Conservation (phyloP, 129 eudicot species). For the Ambrosia trifida region DNA sequence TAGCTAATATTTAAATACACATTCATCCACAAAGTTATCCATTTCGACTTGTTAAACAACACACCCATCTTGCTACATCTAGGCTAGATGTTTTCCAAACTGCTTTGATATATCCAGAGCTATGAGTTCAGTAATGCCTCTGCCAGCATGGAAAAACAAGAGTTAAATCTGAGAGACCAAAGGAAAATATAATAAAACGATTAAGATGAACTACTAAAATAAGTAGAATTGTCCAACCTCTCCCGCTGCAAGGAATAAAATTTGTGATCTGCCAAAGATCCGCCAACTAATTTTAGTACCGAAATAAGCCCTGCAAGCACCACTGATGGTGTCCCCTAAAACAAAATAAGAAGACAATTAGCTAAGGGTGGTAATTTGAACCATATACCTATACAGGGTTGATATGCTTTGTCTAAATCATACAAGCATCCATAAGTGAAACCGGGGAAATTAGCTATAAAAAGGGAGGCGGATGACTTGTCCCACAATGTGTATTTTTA, state of each 20-base stretch:
- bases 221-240: conserved; percentile 51
- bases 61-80: not conserved
- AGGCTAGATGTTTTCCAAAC: conserved; percentile 40
- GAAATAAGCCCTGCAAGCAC: conserved; percentile 94
- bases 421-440: not conserved
- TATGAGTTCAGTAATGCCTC: conserved; percentile 98
- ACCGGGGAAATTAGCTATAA: not conserved
- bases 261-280: conserved; percentile 73
- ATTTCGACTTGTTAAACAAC: not conserved
- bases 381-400: not conserved
- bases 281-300: conserved; percentile 77
- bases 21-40: not conserved
- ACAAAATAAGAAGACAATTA: conserved; percentile 10
- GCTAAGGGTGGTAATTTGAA: not conserved
- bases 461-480: not conserved
- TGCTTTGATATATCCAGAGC: conserved; percentile 97
- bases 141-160: conserved; percentile 86
- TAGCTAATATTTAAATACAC: too few relatives aligned
- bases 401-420: not conserved
- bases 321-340: conserved; percentile 97
- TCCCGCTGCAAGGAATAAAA: conserved; percentile 97
- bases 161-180: conserved; percentile 8
- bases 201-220: not conserved
- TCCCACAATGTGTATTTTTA: not conserved
- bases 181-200: not conserved